Evolutionary conservation across 495 filamentous ascomycete genomes (phyloP).

Genomic region (Podospora bellae-mahoneyi): DNA sequence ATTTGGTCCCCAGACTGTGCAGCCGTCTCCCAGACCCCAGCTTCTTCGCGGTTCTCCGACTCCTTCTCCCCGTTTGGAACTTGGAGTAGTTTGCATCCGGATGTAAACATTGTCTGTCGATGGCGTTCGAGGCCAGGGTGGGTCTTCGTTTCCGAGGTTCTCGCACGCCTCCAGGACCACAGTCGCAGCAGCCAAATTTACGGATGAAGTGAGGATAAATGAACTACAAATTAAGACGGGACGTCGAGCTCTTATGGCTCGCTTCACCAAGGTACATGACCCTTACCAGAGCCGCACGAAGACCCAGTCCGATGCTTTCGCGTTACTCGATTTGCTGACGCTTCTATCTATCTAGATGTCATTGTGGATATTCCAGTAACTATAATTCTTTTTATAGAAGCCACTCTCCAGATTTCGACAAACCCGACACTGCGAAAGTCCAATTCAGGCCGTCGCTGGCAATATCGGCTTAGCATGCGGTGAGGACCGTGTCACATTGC

Average conservation of each 20-base stretch:
- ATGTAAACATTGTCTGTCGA: constrained; percentile 17
- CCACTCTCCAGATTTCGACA: constrained; percentile 17
- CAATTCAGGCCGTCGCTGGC: constrained; percentile 23
- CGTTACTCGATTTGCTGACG: constrained; percentile 14
- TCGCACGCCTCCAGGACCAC: constrained; percentile 24
- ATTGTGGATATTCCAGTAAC: constrained; percentile 16
- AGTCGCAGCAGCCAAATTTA: constrained; percentile 40
- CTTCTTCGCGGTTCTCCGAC: constrained; percentile 11
- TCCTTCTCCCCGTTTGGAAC: constrained; percentile 16
- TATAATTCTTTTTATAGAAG: constrained; percentile 45
- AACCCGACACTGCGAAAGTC: constrained; percentile 18
- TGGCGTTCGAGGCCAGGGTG: constrained; percentile 14
- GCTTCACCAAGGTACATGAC: constrained; percentile 24
- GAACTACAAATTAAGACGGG: constrained; percentile 45
- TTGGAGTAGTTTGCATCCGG: constrained; percentile 15
- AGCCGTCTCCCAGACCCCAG: constrained; percentile 11
- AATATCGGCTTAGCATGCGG: constrained; percentile 20
- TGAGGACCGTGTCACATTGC: constrained; percentile 17
- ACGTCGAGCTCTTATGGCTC: constrained; percentile 32
- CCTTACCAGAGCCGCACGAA: constrained; percentile 22
- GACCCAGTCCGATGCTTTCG: constrained; percentile 16
- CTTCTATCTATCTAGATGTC: constrained; percentile 13
- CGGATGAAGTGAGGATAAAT: constrained; percentile 53
- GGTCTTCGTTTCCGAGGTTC: constrained; percentile 20
- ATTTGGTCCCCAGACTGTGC: constrained; percentile 29